phyloP scores from a whole-genome alignment of 805 yeast species.

The Yamadazyma sp. region DNA sequence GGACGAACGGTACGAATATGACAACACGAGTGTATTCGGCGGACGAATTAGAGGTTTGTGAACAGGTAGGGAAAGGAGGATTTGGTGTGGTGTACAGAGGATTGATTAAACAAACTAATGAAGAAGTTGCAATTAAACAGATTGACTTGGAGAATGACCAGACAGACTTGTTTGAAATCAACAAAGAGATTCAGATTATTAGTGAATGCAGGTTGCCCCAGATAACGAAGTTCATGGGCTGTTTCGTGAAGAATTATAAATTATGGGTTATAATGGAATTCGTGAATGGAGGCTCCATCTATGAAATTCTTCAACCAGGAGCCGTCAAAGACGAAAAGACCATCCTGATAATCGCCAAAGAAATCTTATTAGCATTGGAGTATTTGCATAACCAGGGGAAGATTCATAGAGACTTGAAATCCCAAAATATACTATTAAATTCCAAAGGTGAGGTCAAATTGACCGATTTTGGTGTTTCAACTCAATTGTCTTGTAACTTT shows the following conservation, averaged over 20 bases:
- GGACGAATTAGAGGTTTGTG: conserved; percentile 41
- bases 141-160: conserved; percentile 69
- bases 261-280: conserved; percentile 81
- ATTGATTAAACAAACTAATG: conserved; percentile 38
- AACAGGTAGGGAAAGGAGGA: conserved; percentile 72
- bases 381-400: conserved; percentile 71
- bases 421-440: conserved; percentile 38
- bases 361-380: conserved; percentile 56
- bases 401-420: conserved; percentile 60
- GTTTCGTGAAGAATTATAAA: conserved; percentile 65
- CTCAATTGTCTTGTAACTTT: conserved; percentile 41
- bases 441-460: conserved; percentile 38
- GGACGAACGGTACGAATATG: neutral
- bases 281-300: conserved; percentile 74
- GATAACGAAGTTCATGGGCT: conserved; percentile 67
- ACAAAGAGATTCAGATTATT: conserved; percentile 65
- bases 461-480: conserved; percentile 46
- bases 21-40: conserved; percentile 23
- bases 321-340: conserved; percentile 52
- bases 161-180: conserved; percentile 65
- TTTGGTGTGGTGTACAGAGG: conserved; percentile 77
- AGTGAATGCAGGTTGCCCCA: conserved; percentile 62
- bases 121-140: conserved; percentile 58
- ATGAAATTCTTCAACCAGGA: conserved; percentile 59
- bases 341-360: conserved; percentile 52